Conservation (phyloP, 2,329 filamentous ascomycete genomes). For the Orbilia quercus region DNA sequence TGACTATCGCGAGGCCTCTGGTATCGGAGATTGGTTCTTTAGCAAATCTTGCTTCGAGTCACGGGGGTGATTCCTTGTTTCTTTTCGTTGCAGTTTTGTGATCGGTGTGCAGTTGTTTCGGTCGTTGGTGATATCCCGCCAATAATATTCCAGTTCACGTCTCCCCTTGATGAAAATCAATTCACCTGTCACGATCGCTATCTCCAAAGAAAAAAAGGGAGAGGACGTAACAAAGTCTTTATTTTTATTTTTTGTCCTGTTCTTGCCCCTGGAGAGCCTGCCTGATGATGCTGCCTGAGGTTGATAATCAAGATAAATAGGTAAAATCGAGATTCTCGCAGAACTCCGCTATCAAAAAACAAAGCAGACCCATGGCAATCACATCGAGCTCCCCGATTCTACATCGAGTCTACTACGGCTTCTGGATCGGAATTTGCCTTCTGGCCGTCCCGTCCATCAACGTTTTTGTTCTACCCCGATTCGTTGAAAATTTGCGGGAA, state of each 20-base stretch:
- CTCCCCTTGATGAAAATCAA: constrained; percentile 46
- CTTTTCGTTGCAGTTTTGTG: constrained; percentile 46
- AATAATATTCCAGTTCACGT: constrained; percentile 41
- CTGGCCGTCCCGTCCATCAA: constrained; percentile 7
- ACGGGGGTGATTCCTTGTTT: constrained; percentile 32
- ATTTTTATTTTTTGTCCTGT: constrained; percentile 6
- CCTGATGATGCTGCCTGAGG: constrained; percentile 33
- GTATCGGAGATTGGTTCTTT: constrained; percentile 25
- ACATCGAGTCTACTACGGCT: constrained; percentile 7
- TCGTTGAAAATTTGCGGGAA: constrained; percentile 19
- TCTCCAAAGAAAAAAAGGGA: not conserved
- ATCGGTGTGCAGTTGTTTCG: constrained; percentile 47
- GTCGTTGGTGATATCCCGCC: constrained; percentile 52
- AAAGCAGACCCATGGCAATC: constrained; percentile 3
- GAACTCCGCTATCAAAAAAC: constrained; percentile 26
- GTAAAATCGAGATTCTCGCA: constrained; percentile 23
- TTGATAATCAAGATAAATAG: constrained; percentile 24
- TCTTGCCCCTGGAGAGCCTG: constrained; percentile 2
- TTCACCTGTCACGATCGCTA: constrained; percentile 31
- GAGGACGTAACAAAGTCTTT: not conserved
- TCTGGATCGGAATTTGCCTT: constrained; percentile 45
- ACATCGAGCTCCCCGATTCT: constrained; percentile 23
- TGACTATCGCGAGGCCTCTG: constrained; percentile 33
- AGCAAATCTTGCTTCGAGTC: constrained; percentile 50
- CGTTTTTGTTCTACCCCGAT: constrained; percentile 24